Evolutionary conservation across 2,329 filamentous ascomycete species (phyloP), one percentile per base, ranked within the genome.

Genomic region (Diplocarpon rosae): DNA sequence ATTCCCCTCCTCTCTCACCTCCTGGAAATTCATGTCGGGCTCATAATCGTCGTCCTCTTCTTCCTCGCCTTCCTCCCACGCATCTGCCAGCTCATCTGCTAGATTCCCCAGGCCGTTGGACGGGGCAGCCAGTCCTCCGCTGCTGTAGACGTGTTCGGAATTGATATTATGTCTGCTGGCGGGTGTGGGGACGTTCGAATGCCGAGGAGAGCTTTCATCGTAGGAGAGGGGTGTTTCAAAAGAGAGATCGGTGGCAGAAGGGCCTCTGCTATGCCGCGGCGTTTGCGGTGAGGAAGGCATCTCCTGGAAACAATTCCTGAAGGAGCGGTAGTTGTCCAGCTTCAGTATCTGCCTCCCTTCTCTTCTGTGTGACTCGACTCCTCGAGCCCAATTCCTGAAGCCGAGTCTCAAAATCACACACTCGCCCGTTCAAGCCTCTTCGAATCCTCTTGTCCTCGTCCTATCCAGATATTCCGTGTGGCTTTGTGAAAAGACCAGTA

Each of bases 11-110:
- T 43, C 42, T 6, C 32, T 47, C 17, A 56, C 55, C 33, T 60
- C 54, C 38, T 57, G 57, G 35, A 68, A 59, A 50, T 59, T 64
- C 58, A 68, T 65, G 43, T 64, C 65, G 5, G 65, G 64, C 27
- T 71, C 68, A 35, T 72, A 67, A 29, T 73, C 70, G 15, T 71
- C 73, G 10, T 70, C 73, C n/a, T 68, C 71, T 32, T 79, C 77
- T 33, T 76, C 78, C 45, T 75, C 76, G 8, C 78, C 81, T 29
- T 78, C 78, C 35, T 75, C 78, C 62, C 83, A 77, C 3, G 80
- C 79, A 57, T 84, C 83, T 1, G 82, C 85, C 38, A 92, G 68
- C 63, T 92, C 85, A 63, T 90, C 85, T 1, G 85, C 85, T 39
- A 92, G 64, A 55, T 87, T 89, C 28, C 85, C 85, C 50, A 87